A percentile compares a stretch with the other conserved stretches of the same genome.
phyloP scores from a whole-genome alignment of 1,284 basidiomycete species.

The Lentinula novae-zelandiae region DNA sequence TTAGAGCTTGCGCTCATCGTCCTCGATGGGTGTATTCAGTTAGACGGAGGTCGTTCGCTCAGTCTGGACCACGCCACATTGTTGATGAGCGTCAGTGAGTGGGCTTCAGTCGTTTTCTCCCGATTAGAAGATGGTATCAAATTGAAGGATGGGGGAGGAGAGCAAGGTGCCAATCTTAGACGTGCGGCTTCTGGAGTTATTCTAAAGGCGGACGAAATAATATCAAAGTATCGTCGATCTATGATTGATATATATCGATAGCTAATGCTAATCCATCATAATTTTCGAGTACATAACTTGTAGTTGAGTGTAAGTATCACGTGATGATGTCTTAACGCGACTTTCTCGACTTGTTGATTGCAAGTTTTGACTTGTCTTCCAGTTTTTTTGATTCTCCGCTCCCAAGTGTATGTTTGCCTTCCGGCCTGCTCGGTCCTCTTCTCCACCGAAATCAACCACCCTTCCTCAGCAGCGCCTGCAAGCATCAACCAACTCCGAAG shows the following conservation, averaged over 20 bases:
- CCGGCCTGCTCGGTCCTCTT: conserved; percentile 24
- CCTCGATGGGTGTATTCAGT: conserved; percentile 69
- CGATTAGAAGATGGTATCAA: conserved; percentile 62
- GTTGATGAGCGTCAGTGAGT: conserved; percentile 74
- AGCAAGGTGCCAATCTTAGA: conserved; percentile 53
- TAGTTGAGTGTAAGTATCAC: not conserved
- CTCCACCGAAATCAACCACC: conserved; percentile 17
- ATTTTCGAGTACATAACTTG: not conserved
- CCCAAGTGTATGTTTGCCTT: conserved; percentile 19
- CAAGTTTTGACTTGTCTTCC: not conserved
- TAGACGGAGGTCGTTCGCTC: conserved; percentile 75
- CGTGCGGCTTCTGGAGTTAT: conserved; percentile 77
- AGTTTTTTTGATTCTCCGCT: not conserved
- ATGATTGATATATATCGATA: conserved; percentile 36
- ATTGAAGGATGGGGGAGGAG: conserved; percentile 64
- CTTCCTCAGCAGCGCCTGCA: not conserved
- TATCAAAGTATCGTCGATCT: conserved; percentile 70
- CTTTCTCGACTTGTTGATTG: not conserved
- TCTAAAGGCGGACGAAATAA: conserved; percentile 76
- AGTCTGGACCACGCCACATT: conserved; percentile 72
- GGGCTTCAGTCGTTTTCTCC: conserved; percentile 72
- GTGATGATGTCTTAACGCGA: not conserved
- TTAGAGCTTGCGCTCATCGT: conserved; percentile 77
- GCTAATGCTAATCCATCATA: not conserved
- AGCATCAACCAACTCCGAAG: conserved; percentile 16